Percentiles rank a stretch among this genome's conserved stretches.
phyloP scores from a whole-genome alignment of 441 rosid species.

The Omphalea diandra region DNA sequence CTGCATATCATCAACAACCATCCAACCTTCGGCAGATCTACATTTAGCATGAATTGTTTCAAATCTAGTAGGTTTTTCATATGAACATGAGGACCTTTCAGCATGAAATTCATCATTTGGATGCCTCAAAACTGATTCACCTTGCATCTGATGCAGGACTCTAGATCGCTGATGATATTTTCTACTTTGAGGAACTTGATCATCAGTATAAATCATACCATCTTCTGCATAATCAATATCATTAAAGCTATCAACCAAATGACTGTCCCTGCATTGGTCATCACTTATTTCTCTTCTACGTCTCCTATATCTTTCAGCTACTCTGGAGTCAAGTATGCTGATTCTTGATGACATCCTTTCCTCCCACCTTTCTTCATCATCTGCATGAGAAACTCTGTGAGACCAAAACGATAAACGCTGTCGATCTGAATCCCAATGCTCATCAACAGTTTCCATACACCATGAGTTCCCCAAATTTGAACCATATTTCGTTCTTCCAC shows the following conservation, averaged over 20 bases:
- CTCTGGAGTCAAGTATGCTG: conserved; percentile 28
- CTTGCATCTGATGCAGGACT: conserved; percentile 14
- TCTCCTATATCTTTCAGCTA: conserved; percentile 23
- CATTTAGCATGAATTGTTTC: conserved; percentile 24
- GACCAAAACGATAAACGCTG: conserved; percentile 25
- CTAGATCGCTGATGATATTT: conserved; percentile 29
- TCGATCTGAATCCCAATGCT: conserved; percentile 20
- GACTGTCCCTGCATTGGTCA: conserved; percentile 31
- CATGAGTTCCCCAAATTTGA: conserved; percentile 35
- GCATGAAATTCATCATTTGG: conserved; percentile 28
- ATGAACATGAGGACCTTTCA: conserved; percentile 28
- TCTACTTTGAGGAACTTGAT: conserved; percentile 27
- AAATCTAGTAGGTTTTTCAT: conserved; percentile 29
- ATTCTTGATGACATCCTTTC: conserved; percentile 22
- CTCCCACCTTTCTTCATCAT: conserved; percentile 34
- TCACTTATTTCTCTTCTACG: conserved; percentile 22
- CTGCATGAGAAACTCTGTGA: conserved; percentile 28
- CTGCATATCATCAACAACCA: conserved; percentile 25
- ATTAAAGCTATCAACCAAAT: conserved; percentile 22
- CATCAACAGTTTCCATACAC: conserved; percentile 35
- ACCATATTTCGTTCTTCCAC: conserved; percentile 31
- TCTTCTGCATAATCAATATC: conserved; percentile 22
- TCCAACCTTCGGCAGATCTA: conserved; percentile 28
- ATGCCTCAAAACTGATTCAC: conserved; percentile 17
- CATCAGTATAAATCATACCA: conserved; percentile 25